These are phyloP conservation scores for Hyaloscypha bicolor DNA, from an alignment of 495 filamentous ascomycete species.

Conservation along the genomic window DNA sequence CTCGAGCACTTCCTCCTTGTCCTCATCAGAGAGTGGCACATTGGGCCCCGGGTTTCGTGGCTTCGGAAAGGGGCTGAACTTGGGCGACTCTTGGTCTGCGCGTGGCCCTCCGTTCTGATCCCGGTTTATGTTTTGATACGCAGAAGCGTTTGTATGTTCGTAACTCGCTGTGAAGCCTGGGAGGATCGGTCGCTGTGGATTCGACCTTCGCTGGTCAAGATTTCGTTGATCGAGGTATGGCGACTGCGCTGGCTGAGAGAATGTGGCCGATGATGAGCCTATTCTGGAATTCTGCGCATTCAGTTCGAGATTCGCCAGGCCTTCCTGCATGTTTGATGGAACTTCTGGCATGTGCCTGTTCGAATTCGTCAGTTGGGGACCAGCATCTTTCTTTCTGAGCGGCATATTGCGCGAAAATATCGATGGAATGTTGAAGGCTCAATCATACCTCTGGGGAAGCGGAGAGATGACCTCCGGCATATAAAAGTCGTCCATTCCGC, in stretches of 20 bases:
- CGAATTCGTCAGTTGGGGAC: constrained; percentile 22
- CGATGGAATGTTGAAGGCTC: background rate
- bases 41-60: constrained; percentile 80
- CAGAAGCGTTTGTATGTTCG: constrained; percentile 39
- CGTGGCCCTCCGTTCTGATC: constrained; percentile 32
- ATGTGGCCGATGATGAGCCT: constrained; percentile 36
- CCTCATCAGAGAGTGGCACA: constrained; percentile 91
- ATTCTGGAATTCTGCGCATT: constrained; percentile 50
- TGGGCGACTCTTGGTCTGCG: constrained; percentile 63
- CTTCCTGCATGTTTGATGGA: constrained; percentile 82
- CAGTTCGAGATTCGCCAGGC: constrained; percentile 85
- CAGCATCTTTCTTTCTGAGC: background rate
- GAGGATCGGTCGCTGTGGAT: constrained; percentile 22
- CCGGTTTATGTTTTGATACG: constrained; percentile 44
- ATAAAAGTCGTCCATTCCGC: constrained; percentile 86
- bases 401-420: background rate
- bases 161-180: constrained; percentile 41
- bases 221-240: constrained; percentile 22
- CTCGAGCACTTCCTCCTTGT: constrained; percentile 86
- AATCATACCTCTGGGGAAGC: constrained; percentile 82
- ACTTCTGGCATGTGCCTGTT: constrained; percentile 62
- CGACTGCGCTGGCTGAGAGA: constrained; percentile 2
- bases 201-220: constrained; percentile 32
- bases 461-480: constrained; percentile 76
- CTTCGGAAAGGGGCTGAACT: constrained; percentile 90